phyloP scores from a whole-genome alignment of 208 protist genomes.

The Leishmania major region DNA sequence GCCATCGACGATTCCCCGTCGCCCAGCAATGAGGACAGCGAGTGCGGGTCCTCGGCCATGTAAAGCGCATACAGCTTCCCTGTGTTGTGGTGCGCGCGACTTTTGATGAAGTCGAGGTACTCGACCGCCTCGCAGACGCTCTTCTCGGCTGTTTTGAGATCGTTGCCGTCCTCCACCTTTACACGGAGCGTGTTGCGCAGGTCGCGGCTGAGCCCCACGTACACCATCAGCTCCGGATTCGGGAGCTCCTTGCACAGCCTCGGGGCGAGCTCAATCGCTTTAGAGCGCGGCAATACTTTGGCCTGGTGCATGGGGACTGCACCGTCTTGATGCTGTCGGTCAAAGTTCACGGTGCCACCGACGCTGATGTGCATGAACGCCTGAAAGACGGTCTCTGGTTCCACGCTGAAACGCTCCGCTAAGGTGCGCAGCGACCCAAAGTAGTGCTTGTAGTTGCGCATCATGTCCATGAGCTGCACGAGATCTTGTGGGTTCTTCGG shows the following conservation, averaged over 20 bases:
- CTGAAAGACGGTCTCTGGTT: constrained; percentile 79
- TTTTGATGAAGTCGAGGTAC: constrained; percentile 83
- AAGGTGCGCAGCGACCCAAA: constrained; percentile 55
- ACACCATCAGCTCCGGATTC: constrained; percentile 62
- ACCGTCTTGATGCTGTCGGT: constrained; percentile 76
- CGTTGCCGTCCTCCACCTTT: constrained; percentile 90
- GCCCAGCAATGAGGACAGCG: constrained; percentile 54
- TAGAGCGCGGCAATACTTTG: constrained; percentile 80
- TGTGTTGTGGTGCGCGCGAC: constrained; percentile 40
- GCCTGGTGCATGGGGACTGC: constrained; percentile 91
- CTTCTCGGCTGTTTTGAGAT: constrained; percentile 72
- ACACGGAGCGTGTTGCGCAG: constrained; percentile 77
- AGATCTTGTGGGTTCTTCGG: constrained; percentile 68
- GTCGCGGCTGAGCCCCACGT: constrained; percentile 64
- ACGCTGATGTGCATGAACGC: constrained; percentile 88
- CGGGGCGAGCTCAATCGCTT: constrained; percentile 73
- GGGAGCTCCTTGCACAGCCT: constrained; percentile 54
- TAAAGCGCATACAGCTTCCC: constrained; percentile 78
- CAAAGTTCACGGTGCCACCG: constrained; percentile 75
- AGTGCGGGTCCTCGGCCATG: constrained; percentile 81
- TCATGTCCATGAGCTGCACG: constrained; percentile 52
- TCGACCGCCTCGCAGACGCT: constrained; percentile 65
- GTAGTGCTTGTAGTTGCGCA: constrained; percentile 68
- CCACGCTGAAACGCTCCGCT: constrained; percentile 41
- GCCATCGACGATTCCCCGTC: constrained; percentile 30